Percentiles rank a stretch among this genome's conserved stretches.
Evolutionary conservation across 345 rosid species (phyloP).

Genomic region (Melaleuca quinquenervia): DNA sequence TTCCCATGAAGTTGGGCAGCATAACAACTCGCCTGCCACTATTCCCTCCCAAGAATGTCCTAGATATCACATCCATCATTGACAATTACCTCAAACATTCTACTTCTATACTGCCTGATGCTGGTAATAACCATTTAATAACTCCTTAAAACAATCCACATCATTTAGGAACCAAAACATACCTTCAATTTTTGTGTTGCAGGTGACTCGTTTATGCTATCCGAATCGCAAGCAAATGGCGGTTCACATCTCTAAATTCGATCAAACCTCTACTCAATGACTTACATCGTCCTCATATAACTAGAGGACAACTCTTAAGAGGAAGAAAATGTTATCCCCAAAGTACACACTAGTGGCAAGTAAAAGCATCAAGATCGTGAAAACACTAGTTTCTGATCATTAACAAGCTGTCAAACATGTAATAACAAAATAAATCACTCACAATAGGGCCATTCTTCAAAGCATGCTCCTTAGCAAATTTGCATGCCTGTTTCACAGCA

Average conservation of each 20-base stretch:
- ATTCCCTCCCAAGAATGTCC: background rate
- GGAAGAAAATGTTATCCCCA: background rate
- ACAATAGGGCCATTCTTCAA: conserved; percentile 95
- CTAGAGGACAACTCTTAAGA: background rate
- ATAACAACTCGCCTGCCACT: background rate
- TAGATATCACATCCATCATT: background rate
- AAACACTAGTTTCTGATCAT: background rate
- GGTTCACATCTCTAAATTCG: background rate
- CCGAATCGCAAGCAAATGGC: background rate
- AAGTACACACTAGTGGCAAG: background rate
- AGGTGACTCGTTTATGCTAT: background rate
- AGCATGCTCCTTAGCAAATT: conserved; percentile 81
- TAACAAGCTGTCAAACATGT: background rate
- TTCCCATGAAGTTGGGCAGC: background rate
- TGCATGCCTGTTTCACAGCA: conserved; percentile 98
- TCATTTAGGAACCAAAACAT: background rate
- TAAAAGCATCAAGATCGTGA: background rate
- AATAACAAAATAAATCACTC: conserved; percentile 15
- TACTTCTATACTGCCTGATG: background rate
- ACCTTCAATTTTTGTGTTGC: background rate
- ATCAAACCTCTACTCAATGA: background rate
- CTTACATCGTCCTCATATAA: background rate
- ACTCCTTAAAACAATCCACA: background rate
- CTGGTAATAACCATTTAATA: background rate
- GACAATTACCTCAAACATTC: background rate